Percentiles rank a stretch among this genome's conserved stretches.
phyloP scores from a whole-genome alignment of 495 filamentous ascomycete species.

The Apiosordaria backusii region DNA sequence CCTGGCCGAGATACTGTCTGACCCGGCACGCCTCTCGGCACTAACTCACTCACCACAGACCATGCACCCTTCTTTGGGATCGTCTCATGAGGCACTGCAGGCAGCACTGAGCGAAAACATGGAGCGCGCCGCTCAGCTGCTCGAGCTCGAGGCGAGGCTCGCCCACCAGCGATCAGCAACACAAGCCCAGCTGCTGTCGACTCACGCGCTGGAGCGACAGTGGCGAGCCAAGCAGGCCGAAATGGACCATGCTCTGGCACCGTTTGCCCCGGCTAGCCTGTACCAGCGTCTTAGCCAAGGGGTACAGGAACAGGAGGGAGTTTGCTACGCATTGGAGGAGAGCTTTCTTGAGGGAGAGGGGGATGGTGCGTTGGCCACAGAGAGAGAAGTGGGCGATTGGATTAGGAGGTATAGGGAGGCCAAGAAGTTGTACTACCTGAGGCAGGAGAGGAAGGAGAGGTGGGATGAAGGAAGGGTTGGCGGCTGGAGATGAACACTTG shows the following conservation, averaged over 20 bases:
- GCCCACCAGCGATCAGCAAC: constrained; percentile 59
- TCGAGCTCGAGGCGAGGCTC: constrained; percentile 58
- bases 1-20: constrained; percentile 61
- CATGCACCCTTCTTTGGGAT: constrained; percentile 58
- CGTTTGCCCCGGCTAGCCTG: constrained; percentile 77
- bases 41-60: constrained; percentile 62
- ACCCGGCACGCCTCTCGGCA: constrained; percentile 56
- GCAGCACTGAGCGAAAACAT: constrained; percentile 65
- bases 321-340: constrained; percentile 80
- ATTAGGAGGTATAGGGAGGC: constrained; percentile 72
- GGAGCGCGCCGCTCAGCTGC: constrained; percentile 58
- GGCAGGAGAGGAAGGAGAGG: constrained; percentile 77
- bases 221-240: constrained; percentile 85
- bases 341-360: constrained; percentile 67
- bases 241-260: constrained; percentile 79
- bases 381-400: constrained; percentile 81
- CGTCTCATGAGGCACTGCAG: constrained; percentile 53
- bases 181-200: constrained; percentile 75
- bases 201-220: constrained; percentile 82
- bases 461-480: constrained; percentile 96
- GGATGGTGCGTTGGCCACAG: constrained; percentile 48
- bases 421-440: constrained; percentile 67
- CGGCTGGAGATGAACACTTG: constrained; percentile 81
- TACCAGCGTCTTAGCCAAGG: constrained; percentile 74
- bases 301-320: constrained; percentile 76